phyloP scores from a whole-genome alignment of 2,329 filamentous ascomycete genomes.

The Fusarium humuli region DNA sequence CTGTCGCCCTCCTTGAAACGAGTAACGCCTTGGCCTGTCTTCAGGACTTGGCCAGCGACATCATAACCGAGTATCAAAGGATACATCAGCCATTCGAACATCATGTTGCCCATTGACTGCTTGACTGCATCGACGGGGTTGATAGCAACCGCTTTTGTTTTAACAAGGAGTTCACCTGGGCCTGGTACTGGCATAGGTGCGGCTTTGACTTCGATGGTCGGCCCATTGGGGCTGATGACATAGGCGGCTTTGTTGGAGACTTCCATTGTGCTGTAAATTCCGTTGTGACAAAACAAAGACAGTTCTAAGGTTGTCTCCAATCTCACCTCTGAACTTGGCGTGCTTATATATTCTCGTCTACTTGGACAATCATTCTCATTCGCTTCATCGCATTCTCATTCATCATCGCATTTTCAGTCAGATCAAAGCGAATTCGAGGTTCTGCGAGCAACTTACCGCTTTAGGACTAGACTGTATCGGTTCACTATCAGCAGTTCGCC shows the following conservation, averaged over 20 bases:
- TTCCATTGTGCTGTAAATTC: background rate
- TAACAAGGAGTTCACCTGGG: background rate
- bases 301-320: no score
- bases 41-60: background rate
- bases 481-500: background rate
- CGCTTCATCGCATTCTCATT: background rate
- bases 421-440: background rate
- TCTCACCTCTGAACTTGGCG: fast-evolving
- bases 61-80: slow-evolving; percentile 16
- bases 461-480: background rate
- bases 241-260: background rate
- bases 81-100: slow-evolving; percentile 20
- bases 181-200: background rate
- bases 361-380: background rate
- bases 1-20: background rate
- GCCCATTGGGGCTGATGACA: background rate
- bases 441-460: background rate
- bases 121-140: slow-evolving; percentile 10
- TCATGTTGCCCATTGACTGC: slow-evolving; percentile 21
- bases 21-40: background rate
- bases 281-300: background rate
- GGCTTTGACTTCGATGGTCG: background rate
- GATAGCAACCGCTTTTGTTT: background rate
- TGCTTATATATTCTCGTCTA: background rate
- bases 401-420: background rate